Conservation (phyloP, 163 green algal genomes). For the Scenedesmus sp. region DNA sequence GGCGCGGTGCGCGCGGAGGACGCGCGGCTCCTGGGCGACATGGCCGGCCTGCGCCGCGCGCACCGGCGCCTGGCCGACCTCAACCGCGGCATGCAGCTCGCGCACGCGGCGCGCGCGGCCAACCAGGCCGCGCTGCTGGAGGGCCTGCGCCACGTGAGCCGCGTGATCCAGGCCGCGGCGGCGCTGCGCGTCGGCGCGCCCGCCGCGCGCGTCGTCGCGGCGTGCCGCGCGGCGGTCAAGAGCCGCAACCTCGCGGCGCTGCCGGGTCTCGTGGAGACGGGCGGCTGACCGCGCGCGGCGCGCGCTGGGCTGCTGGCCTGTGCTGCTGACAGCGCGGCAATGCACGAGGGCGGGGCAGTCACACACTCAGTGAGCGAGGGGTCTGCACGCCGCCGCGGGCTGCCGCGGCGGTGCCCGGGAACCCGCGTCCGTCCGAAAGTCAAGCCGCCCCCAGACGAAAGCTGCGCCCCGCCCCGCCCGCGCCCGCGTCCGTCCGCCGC, state of each 20-base stretch:
- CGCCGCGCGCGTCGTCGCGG: slow-evolving; percentile 57
- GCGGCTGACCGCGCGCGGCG: no score
- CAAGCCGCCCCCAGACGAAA: no score
- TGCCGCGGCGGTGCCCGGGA: no score
- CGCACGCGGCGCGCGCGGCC: slow-evolving; percentile 72
- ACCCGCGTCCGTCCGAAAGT: no score
- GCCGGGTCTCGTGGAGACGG: no score
- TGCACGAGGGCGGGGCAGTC: no score
- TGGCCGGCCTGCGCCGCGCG: slow-evolving; percentile 60
- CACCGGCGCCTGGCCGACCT: slow-evolving; percentile 70
- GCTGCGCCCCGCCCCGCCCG: no score
- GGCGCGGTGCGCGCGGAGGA: slow-evolving; percentile 80
- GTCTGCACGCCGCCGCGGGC: no score
- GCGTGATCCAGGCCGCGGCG: slow-evolving; percentile 76
- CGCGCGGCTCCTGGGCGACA: slow-evolving; percentile 70
- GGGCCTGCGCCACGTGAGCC: slow-evolving; percentile 71
- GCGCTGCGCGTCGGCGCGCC: slow-evolving; percentile 65
- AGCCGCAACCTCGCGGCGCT: slow-evolving; percentile 68
- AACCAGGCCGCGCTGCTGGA: slow-evolving; percentile 74
- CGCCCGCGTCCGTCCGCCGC: not conserved
- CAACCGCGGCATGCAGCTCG: slow-evolving; percentile 77
- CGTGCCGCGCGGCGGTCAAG: slow-evolving; percentile 75
- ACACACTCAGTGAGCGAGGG: no score
- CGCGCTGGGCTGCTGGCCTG: not conserved
- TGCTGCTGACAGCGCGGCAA: not conserved